A percentile compares a stretch with the other conserved stretches of the same genome.
Conservation (phyloP, 2,329 filamentous ascomycete genomes). For the Leptographium wingfieldii region DNA sequence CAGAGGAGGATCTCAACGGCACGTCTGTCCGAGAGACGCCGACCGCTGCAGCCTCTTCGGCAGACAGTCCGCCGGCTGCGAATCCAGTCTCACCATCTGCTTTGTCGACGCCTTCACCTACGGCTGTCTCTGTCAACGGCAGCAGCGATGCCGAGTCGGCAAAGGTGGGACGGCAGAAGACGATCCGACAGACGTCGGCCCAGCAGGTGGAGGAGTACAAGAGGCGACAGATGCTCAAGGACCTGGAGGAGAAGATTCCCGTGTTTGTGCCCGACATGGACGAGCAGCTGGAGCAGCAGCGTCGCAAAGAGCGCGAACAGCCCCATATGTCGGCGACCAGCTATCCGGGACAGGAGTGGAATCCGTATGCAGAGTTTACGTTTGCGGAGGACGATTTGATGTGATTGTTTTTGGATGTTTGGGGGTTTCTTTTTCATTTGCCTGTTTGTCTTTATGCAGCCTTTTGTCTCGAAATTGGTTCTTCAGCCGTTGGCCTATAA, state of each 20-base stretch:
- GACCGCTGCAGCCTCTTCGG: not conserved
- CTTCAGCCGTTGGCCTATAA: too few relatives aligned
- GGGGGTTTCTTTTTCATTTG: too few relatives aligned
- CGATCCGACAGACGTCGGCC: conserved; percentile 17
- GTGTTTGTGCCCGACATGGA: conserved; percentile 20
- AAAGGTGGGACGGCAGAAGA: conserved; percentile 14
- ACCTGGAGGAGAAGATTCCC: conserved; percentile 43
- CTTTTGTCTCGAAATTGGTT: too few relatives aligned
- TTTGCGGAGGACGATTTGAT: conserved; percentile 15
- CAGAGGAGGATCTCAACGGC: not conserved
- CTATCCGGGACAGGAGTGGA: conserved; percentile 62
- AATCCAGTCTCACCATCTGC: too few relatives aligned
- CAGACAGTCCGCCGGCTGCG: not conserved
- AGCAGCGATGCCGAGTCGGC: conserved; percentile 4
- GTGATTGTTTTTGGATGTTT: not conserved
- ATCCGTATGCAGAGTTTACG: conserved; percentile 32
- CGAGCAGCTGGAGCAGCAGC: conserved; percentile 14
- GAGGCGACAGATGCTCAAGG: conserved; percentile 28
- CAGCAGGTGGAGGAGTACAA: conserved; percentile 29
- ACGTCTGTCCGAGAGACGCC: not conserved
- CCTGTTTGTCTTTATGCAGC: too few relatives aligned
- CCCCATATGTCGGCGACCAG: conserved; percentile 53
- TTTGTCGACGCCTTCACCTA: not conserved
- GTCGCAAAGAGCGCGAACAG: conserved; percentile 27
- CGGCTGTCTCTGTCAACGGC: conserved; percentile 2